These are phyloP conservation scores for Suillus bovinus DNA, from an alignment of 768 basidiomycete species.

Conservation along the genomic window DNA sequence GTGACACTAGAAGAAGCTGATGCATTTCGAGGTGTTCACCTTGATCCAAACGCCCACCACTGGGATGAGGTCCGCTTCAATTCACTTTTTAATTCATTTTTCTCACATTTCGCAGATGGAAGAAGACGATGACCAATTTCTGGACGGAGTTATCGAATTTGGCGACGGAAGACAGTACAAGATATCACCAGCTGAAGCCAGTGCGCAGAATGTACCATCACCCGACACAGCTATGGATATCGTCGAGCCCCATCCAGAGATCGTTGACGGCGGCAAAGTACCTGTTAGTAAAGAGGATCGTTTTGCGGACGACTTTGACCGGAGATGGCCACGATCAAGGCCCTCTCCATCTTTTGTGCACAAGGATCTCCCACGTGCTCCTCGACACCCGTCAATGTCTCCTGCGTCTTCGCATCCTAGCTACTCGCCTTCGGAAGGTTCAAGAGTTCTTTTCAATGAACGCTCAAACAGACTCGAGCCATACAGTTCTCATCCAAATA, in stretches of 20 bases:
- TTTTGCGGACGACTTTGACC: slow-evolving; percentile 92
- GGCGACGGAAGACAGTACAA: slow-evolving; percentile 93
- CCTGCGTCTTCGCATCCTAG: slow-evolving; percentile 39
- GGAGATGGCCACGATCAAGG: slow-evolving; percentile 88
- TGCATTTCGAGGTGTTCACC: slow-evolving; percentile 90
- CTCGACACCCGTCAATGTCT: slow-evolving; percentile 33
- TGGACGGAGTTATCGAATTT: slow-evolving; percentile 91
- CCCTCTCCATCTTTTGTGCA: slow-evolving; percentile 45
- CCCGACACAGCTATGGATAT: slow-evolving; percentile 13
- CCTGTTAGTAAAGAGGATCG: slow-evolving; percentile 73
- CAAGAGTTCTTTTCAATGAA: slow-evolving; percentile 93
- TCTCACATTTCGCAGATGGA: slow-evolving; percentile 58
- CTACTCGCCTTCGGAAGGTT: slow-evolving; percentile 54
- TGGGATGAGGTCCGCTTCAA: slow-evolving; percentile 89
- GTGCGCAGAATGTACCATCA: slow-evolving; percentile 6
- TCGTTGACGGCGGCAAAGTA: slow-evolving; percentile 14
- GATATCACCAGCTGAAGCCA: slow-evolving; percentile 51
- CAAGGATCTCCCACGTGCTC: slow-evolving; percentile 40
- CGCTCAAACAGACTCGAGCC: slow-evolving; percentile 89
- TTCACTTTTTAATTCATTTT: slow-evolving; percentile 7
- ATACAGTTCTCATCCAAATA: slow-evolving; percentile 53
- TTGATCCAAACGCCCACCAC: slow-evolving; percentile 92
- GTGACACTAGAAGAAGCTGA: slow-evolving; percentile 81
- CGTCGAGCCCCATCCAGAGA: slow-evolving; percentile 12
- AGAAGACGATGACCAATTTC: slow-evolving; percentile 90